Base-by-base conservation (phyloP, 495 filamentous ascomycete species). In the Hypoxylon cercidicola region DNA sequence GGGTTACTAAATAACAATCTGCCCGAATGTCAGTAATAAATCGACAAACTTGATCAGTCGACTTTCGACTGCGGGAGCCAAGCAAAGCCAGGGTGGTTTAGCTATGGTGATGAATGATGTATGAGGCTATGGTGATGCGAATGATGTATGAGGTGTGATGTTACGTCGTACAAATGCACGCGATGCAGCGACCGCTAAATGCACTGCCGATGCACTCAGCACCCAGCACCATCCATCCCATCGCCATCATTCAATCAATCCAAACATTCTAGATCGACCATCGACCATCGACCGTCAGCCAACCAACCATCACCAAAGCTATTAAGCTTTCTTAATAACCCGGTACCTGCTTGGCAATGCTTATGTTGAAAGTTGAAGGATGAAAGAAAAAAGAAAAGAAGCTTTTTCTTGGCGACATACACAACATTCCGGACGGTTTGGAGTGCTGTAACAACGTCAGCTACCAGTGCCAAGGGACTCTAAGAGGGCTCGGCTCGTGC, bases 1-100 rank as follows among this genome's bases (percentile, higher is more conserved):
- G 79, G 79, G 72, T 80, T 82, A 62, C 77, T 82, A 60, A 82
- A 78, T 48, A 82, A 73, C 68, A 82, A 73, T 68, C 79, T 82
- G 62, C n/a, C 43, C 23, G 4, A 39, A 18, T 5, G 40, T 69
- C 41, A 69, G 66, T 30, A 69, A 2, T 10, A 6, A 13, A 3
- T 1, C n/a, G 32, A 6, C 7, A 28, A 3, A 44, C 7, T 25
- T 47, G 18, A 35, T 18, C 4, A 49, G 39, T 41, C n/a, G n/a
- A 15, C 5, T 41, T 41, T n/a, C 3, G 47, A 16, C 28, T 48
- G 50, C 50, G 7, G 54, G 18, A 20, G 11, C n/a, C 16, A 34
- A 25, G n/a, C n/a, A n/a, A n/a, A n/a, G n/a, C n/a, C n/a, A n/a
- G n/a, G n/a, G n/a, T n/a, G n/a, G n/a, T n/a, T n/a, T n/a, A n/a